Percentiles rank a stretch among this genome's conserved stretches.
Evolutionary conservation across 1,139 yeast genomes (phyloP).

Genomic region (Ogataea hybrid): DNA sequence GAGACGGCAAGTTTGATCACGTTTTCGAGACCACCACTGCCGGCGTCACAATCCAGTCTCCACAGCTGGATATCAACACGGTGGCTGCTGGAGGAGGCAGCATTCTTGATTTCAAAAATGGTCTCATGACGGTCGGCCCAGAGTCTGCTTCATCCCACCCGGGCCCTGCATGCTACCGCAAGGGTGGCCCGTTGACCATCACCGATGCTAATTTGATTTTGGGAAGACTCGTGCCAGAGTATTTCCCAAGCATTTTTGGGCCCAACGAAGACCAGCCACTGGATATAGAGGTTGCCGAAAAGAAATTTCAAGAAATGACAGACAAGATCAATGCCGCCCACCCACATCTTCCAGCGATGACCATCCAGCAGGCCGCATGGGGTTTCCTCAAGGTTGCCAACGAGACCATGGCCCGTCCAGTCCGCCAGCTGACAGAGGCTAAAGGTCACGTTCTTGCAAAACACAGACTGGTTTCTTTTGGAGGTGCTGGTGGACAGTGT

Average conservation of each 20-base stretch:
- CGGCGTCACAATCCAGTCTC: conserved; percentile 55
- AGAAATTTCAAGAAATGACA: conserved; percentile 42
- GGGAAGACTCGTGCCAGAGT: conserved; percentile 54
- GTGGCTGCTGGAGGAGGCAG: conserved; percentile 67
- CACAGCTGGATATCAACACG: conserved; percentile 56
- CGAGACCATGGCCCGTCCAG: conserved; percentile 56
- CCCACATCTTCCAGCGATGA: conserved; percentile 27
- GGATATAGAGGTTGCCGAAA: conserved; percentile 40
- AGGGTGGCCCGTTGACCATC: conserved; percentile 57
- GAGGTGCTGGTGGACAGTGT: conserved; percentile 63
- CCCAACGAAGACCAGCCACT: conserved; percentile 52
- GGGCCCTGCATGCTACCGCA: conserved; percentile 59
- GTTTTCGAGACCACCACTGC: conserved; percentile 57
- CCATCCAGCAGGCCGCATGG: conserved; percentile 48
- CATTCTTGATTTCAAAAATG: conserved; percentile 49
- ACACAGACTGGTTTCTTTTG: conserved; percentile 52
- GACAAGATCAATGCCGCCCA: conserved; percentile 39
- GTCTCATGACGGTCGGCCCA: conserved; percentile 57
- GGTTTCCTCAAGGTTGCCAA: conserved; percentile 56
- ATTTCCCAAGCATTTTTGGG: conserved; percentile 57
- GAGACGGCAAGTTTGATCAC: conserved; percentile 48
- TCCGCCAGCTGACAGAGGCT: conserved; percentile 53
- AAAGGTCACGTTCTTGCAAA: conserved; percentile 46
- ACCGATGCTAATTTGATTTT: conserved; percentile 56
- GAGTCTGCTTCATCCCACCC: conserved; percentile 63